Evolutionary conservation across 352 stramenopile species (phyloP).

Genomic region (Labyrinthula sp.): DNA sequence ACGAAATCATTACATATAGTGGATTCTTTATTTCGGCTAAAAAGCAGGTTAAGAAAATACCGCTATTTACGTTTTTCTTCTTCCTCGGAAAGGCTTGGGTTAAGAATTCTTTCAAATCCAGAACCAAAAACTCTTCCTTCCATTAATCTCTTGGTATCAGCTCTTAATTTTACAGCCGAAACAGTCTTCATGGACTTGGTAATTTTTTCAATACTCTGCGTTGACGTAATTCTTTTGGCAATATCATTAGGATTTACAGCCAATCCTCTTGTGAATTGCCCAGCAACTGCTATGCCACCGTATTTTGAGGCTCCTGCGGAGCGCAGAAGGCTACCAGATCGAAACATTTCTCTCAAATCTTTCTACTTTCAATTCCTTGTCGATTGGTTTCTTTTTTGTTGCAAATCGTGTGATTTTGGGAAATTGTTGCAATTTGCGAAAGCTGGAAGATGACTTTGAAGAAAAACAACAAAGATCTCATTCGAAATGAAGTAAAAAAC

Average conservation of each 20-base stretch:
- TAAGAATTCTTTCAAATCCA: slow-evolving; percentile 41
- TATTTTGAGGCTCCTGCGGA: no score
- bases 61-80: slow-evolving; percentile 64
- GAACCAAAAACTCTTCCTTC: slow-evolving; percentile 53
- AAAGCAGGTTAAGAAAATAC: slow-evolving; percentile 45
- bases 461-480: no score
- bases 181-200: slow-evolving; percentile 99
- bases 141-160: slow-evolving; percentile 68
- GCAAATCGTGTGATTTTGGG: no score
- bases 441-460: no score
- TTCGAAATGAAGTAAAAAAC: no score
- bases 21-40: slow-evolving; percentile 48
- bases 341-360: no score
- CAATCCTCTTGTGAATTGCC: no score
- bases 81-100: slow-evolving; percentile 47
- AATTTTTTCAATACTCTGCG: slow-evolving; percentile 98
- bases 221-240: slow-evolving; percentile 84
- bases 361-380: no score
- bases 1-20: slow-evolving; percentile 79
- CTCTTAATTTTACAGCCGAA: slow-evolving; percentile 92
- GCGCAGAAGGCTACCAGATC: no score
- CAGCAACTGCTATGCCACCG: no score
- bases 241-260: slow-evolving; percentile 27
- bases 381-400: no score
- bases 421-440: no score